Percentiles rank a stretch among this genome's conserved stretches.
phyloP scores from a whole-genome alignment of 192 early-diverging fungal species.

The Coemansia sp. region DNA sequence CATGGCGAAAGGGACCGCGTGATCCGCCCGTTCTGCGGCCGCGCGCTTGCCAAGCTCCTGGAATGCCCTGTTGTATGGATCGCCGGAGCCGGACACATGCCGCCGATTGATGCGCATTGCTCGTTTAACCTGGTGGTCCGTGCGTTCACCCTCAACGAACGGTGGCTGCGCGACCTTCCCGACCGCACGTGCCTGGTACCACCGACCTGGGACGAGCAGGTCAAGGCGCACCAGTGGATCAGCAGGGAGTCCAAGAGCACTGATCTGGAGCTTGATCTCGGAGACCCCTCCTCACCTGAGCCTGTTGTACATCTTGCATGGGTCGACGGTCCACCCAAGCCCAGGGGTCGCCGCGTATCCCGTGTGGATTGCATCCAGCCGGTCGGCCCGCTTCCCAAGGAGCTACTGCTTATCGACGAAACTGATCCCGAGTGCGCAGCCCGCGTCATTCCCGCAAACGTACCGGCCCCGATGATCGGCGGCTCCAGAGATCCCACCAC shows the following conservation, averaged over 20 bases:
- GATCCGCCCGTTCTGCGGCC: conserved; percentile 44
- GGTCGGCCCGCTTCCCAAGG: conserved; percentile 21
- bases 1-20: conserved; percentile 53
- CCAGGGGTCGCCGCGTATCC: conserved; percentile 13
- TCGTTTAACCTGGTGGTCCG: conserved; percentile 48
- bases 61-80: conserved; percentile 43
- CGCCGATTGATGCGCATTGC: conserved; percentile 46
- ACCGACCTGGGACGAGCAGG: conserved; percentile 36
- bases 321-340: too few species aligned
- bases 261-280: background rate
- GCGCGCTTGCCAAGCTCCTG: conserved; percentile 40
- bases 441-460: conserved; percentile 25
- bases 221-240: conserved; percentile 27
- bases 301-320: too few species aligned
- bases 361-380: conserved; percentile 13
- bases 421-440: conserved; percentile 7
- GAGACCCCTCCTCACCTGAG: background rate
- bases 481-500: background rate
- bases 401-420: conserved; percentile 39
- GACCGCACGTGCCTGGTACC: conserved; percentile 25
- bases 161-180: conserved; percentile 26
- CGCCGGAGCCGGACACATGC: conserved; percentile 46
- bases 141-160: conserved; percentile 32
- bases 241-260: background rate
- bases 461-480: background rate